phyloP scores from a whole-genome alignment of 352 stramenopile species.

The Phytophthora niederhauseri region DNA sequence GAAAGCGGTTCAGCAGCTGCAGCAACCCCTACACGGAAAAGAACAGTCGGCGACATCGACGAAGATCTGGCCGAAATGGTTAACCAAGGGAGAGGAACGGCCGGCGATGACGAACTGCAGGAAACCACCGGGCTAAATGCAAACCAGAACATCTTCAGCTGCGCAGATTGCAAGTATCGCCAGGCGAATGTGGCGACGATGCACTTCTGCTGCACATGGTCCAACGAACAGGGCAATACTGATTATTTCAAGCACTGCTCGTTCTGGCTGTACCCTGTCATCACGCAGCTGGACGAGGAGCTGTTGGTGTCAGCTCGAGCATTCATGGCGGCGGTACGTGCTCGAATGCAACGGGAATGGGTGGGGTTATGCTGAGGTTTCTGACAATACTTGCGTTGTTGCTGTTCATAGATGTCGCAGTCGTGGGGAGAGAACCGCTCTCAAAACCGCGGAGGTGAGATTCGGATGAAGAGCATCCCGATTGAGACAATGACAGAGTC shows the following conservation, averaged over 20 bases:
- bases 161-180: conserved; percentile 83
- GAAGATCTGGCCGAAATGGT: conserved; percentile 61
- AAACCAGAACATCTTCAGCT: conserved; percentile 81
- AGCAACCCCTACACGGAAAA: conserved; percentile 35
- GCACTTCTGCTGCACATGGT: conserved; percentile 91
- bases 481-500: conserved; percentile 85
- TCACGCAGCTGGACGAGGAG: conserved; percentile 88
- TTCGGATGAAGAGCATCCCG: conserved; percentile 81
- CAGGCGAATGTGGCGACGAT: conserved; percentile 80
- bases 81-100: conserved; percentile 24
- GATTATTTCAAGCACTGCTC: conserved; percentile 92
- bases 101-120: conserved; percentile 26
- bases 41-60: conserved; percentile 48
- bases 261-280: conserved; percentile 87
- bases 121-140: conserved; percentile 56
- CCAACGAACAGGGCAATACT: conserved; percentile 87
- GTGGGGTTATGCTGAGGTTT: not conserved
- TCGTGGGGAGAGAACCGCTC: conserved; percentile 70
- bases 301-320: conserved; percentile 71
- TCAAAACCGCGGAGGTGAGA: conserved; percentile 77
- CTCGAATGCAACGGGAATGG: not conserved
- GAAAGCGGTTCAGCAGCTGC: conserved; percentile 30
- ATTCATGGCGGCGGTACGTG: conserved; percentile 75
- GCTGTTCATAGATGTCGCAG: conserved; percentile 53
- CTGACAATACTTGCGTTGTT: conserved; percentile 20